Evolutionary conservation across 345 rosid species (phyloP), one percentile per base, ranked within the genome.

Genomic region (Eutrema yunnanense): DNA sequence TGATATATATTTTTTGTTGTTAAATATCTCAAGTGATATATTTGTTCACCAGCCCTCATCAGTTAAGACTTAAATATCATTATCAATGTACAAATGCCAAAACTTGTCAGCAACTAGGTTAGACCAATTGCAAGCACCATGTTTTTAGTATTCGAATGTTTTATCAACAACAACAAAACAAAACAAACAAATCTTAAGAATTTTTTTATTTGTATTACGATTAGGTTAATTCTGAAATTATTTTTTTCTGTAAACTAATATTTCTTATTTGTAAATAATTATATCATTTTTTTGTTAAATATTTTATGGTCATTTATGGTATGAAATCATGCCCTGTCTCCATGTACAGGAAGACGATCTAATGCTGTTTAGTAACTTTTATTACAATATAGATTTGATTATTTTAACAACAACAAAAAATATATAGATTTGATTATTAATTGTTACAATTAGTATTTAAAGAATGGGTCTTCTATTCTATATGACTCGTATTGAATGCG

Each of bases 71-170:
- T 65, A 29, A 65, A 64, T 73, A 65, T 29, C 59, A 56, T 56
- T 55, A 65, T 65, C 19, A 47, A 56, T 64, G 34, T 65, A 44
- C 41, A 41, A 66, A 74, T 67, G 78, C 73, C 78, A 74, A 66
- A 73, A 73, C 53, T 32, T 66, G 67, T 74, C 67, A 58, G 61
- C 60, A 49, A 33, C 72, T 73, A 48, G 78, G 53, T 57, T 57
- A 36, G 64, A 64, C 44, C 26, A 9, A 9, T 63, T 63, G 37
- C 44, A 30, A 8, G 51, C 55, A 32, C 16, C 7, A 27, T 53
- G 38, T 16, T 63, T 43, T 13, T 9, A 4, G 40, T 11, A n/a
- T 29, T 65, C 19, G 3, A 63, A 6, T 16, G 14, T 12, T 47
- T 43, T 26, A 6, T 10, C 8, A 6, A 36, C 2, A 43, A 12